Evolutionary conservation across 768 basidiomycete genomes (phyloP), one percentile per base, ranked within the genome.

Genomic region (Hypholoma fasciculare): DNA sequence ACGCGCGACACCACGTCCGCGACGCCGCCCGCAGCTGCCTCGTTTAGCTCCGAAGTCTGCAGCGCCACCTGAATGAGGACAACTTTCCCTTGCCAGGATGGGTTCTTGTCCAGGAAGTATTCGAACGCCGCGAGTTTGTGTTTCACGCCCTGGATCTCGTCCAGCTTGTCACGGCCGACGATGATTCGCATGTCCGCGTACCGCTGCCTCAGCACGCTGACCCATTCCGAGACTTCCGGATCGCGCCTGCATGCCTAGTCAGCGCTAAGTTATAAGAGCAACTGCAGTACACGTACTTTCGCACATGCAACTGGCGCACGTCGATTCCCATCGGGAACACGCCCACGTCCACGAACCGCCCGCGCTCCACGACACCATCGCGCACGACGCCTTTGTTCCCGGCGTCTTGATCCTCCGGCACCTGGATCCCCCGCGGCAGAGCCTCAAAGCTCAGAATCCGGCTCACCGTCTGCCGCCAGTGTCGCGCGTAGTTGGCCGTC

Each of bases 251-350:
- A 47, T 34, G 20, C n/a, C 6, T 50, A 40, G 30, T 46, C 17
- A 56, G 20, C 50, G 8, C 23, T 11, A 27, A 36, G 6, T 3
- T 19, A 20, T 43, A 8, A 11, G 23, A 23, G 1, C 7, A 17
- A 20, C 6, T 38, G 19, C 8, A 54, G 14, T 46, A 9, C 58
- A 16, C 71, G 26, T 37, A 87, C 88, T 84, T 87, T 71, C 87
- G 87, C 61, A 83, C 79, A 60, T 83, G 83, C 46, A 94, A 70
- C 50, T 82, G 78, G 54, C 73, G 72, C 5, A 94, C 90, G 66
- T 95, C 92, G 56, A 95, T 94, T 6, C 93, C 92, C 85, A 94
- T 93, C 0, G 92, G 90, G 68, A 93, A 92, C n/a, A 90, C 89
- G 1, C 87, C 90, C 13, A 94, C 91, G 64, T 94, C 90, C 20